Base-by-base conservation (phyloP, 1,139 yeast species). In the Barnettozyma hawaiiensis region DNA sequence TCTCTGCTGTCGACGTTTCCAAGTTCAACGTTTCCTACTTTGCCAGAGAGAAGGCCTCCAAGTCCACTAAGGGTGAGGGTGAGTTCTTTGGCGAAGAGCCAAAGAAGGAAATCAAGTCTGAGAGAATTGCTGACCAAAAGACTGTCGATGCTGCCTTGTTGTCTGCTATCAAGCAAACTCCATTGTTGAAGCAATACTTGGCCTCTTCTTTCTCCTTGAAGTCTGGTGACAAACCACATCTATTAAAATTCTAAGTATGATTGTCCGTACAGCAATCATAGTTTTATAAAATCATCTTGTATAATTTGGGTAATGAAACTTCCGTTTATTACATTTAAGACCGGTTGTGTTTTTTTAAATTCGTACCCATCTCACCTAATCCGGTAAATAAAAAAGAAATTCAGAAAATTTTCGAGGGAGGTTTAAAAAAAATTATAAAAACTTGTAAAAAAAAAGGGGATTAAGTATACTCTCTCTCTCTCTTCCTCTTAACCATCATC, bases 181-280 rank as follows among this genome's bases (percentile, higher is more conserved):
- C 97, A 70, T 81, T 90, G 71, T 86, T 92, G 73, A 86, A 89
- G 77, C 96, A 90, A 77, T 92, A 92, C 86, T 84, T 92, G 73
- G 85, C 96, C 63, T 74, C 97, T 65, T 77, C 96, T 62, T 92
- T 92, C 92, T 84, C 96, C 64, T 84, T 94, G 75, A 90, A 89
- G 87, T 82, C 78, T 76, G 98, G 98, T 75, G 98, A 92, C 81
- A 89, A 78, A 75, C 99, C 98, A 67, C 98, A 92, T 76, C 85
- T 86, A 73, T 89, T 92, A 84, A 87, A 86, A 80, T 92, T 92
- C 75, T 92, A 87, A 84, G 55, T 58, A 44, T 40, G 37, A 42
- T 16, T 27, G 11, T 27, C 24, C 24, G 29, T 19, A 37, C 34
- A 35, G 27, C 38, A n/a, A 24, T 41, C 41, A 41, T 33, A 37